Base-by-base conservation (phyloP, 768 basidiomycete genomes). In the Leccinum obscurum region DNA sequence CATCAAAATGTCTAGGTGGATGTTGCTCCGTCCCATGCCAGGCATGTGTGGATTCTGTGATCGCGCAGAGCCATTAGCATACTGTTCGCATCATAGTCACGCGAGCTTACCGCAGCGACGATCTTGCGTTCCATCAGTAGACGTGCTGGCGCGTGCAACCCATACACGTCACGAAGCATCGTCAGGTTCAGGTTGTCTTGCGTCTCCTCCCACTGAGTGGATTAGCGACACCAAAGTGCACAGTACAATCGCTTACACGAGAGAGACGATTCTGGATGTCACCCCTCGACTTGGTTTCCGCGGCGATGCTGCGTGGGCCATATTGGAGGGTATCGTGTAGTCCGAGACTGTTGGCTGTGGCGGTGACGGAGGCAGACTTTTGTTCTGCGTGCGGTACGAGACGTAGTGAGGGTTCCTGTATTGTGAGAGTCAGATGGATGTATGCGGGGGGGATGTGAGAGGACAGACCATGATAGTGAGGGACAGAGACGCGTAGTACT, bases 81-180 rank as follows among this genome's bases (percentile, higher is more conserved):
- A 4, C 59, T 28, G 55, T 24, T 30, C 20, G 34, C 44, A 28
- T 53, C 14, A 22, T 6, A 41, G 34, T 46, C 55, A 37, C 50
- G 37, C 57, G 49, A 52, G 24, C 68, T 62, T 67, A 95, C 95
- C 58, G 83, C 74, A 35, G 84, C 76, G 9, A 95, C 92, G 46
- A 95, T 83, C 78, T 89, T 90, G 70, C 94, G 85, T 75, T 99
- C 97, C 97, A 98, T 98, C 64, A 97, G 80, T 55, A 86, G 79
- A 32, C 95, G 85, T 75, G 96, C 85, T 2, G 97, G 97, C 20
- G 90, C 87, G 70, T 93, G 93, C 66, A 98, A 73, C 37, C 97
- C 97, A 68, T 88, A 89, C 34, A 89, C 71, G 73, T 93, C 87
- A 50, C 95, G 86, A 70, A 93, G 84, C 76, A 96, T 78, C 52